Conservation (phyloP, 2,329 filamentous ascomycete species). For the Hawksworthiomyces lignivorus region DNA sequence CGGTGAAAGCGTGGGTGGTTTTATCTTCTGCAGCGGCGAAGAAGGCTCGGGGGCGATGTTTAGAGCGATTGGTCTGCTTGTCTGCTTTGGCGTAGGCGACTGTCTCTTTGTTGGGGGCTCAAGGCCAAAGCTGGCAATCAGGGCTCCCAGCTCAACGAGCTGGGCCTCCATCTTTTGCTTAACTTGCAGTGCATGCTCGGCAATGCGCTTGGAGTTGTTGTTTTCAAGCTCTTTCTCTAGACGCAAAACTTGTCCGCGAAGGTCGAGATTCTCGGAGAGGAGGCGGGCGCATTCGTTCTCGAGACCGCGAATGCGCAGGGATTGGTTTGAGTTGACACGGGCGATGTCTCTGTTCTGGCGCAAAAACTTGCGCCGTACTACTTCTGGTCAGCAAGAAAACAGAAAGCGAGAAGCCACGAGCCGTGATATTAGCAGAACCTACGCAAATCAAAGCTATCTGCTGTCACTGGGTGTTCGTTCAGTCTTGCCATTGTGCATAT, state of each 20-base stretch:
- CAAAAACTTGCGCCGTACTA: constrained; percentile 72
- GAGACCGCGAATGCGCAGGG: constrained; percentile 66
- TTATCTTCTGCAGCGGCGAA: constrained; percentile 31
- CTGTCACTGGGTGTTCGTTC: constrained; percentile 63
- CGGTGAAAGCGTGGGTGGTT: constrained; percentile 48
- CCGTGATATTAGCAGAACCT: constrained; percentile 29
- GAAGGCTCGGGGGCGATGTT: constrained; percentile 29
- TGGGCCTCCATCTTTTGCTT: constrained; percentile 66
- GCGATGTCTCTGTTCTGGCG: constrained; percentile 81
- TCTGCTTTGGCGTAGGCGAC: constrained; percentile 32
- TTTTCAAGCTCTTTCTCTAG: constrained; percentile 61
- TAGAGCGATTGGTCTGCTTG: too few species aligned
- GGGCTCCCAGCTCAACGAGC: constrained; percentile 58
- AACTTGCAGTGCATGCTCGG: constrained; percentile 60
- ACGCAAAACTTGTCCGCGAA: constrained; percentile 62
- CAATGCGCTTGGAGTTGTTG: constrained; percentile 49
- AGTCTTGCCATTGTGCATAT: constrained; percentile 65
- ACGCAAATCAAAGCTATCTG: constrained; percentile 66
- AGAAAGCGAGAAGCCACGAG: neutral
- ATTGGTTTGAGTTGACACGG: constrained; percentile 69
- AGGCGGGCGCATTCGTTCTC: constrained; percentile 69
- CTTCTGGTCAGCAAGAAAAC: neutral
- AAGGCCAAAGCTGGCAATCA: constrained; percentile 58
- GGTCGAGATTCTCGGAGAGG: constrained; percentile 69
- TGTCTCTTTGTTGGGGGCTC: constrained; percentile 48